Evolutionary conservation across 169 alveolate species (phyloP), one percentile per base, ranked within the genome.

Genomic region (Plasmodium coatneyi): DNA sequence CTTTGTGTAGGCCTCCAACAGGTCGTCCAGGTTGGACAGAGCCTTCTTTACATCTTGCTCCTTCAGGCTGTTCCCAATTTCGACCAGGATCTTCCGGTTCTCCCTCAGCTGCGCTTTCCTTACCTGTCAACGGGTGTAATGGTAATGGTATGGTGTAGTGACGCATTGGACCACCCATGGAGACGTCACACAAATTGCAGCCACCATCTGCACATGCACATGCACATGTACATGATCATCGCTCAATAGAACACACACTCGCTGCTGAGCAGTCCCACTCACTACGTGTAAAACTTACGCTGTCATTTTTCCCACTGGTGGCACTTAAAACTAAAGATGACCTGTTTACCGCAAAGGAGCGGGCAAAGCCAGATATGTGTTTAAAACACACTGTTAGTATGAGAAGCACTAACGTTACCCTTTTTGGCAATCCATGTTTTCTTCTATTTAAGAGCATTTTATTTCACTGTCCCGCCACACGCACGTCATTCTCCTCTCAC

Each of bases 51-150:
- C 80, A 66, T 89, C 46, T 2, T 89, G 71, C 25, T 66, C 90
- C 46, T 79, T 89, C n/a, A 89, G n/a, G 52, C 94, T 79, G 74
- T 89, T 89, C n/a, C 94, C 94, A 1, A 89, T 89, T 19, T 89
- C 94, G 39, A 89, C 60, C 22, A 89, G 49, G 22, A 80, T 56
- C 54, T 89, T 89, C 56, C 81, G 28, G 56, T 89, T 89, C 2
- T 79, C 89, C 14, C 32, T 41, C 32, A 79, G 10, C 39, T 46
- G 80, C 30, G 39, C 28, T 28, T 79, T 89, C 5, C 32, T 60
- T 32, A 16, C 82, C 87, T 89, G 82, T 14, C 5, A 32, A 30
- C 22, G 19, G 25, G 41, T 52, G 34, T 39, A 39, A 6, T 5
- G 46, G 46, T 39, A 66, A 66, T 12, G 19, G 19, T 2, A 81